Evolutionary conservation across 306 rosid genomes (phyloP).

Genomic region (Prinsepia uniflora): DNA sequence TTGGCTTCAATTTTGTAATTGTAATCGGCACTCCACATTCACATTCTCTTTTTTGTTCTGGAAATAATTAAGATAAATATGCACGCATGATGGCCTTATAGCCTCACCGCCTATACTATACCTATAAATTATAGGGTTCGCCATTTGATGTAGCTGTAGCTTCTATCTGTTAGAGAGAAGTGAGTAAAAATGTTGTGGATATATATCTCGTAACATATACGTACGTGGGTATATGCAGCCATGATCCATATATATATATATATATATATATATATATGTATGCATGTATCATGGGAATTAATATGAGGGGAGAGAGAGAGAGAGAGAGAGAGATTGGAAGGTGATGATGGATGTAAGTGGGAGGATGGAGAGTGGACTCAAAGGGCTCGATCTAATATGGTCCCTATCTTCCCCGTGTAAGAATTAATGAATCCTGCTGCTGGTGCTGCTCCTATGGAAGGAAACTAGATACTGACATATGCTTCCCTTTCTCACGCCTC

Average conservation of each 20-base stretch:
- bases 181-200: too few relatives aligned
- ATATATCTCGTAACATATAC: too few relatives aligned
- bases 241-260: not conserved
- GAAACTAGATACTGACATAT: slow-evolving; percentile 42
- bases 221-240: too few relatives aligned
- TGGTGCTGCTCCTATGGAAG: slow-evolving; percentile 41
- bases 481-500: slow-evolving; percentile 81
- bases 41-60: slow-evolving; percentile 19
- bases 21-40: not conserved
- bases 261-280: too few relatives aligned
- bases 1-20: slow-evolving; percentile 14
- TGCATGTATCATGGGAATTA: not conserved
- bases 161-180: too few relatives aligned
- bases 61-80: not conserved
- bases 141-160: too few relatives aligned
- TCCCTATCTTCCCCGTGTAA: slow-evolving; percentile 31
- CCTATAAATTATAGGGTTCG: too few relatives aligned
- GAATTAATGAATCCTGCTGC: too few relatives aligned
- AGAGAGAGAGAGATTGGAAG: slow-evolving; percentile 22
- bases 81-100: not conserved
- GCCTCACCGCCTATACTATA: slow-evolving; percentile 10
- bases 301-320: slow-evolving; percentile 11
- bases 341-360: slow-evolving; percentile 13
- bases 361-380: slow-evolving; percentile 35
- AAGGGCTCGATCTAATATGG: slow-evolving; percentile 54